Base-by-base conservation (phyloP, 305 asterid species). In the Rubia tinctorum region DNA sequence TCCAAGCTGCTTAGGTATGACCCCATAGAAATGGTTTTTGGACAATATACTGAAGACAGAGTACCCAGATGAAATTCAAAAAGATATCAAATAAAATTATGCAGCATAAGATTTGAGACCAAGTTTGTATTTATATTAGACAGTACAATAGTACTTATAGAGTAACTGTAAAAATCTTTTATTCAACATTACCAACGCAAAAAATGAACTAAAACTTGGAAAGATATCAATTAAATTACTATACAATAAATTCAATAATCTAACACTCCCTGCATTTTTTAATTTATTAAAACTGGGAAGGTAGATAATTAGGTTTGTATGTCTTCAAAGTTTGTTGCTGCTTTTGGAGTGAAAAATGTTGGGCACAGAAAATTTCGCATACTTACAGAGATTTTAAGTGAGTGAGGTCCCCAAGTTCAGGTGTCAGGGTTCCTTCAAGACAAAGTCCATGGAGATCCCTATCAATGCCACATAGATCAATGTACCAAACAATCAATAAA, bases 371-470 rank as follows among this genome's bases (percentile, higher is more conserved):
- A 72, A 73, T 17, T 56, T 69, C 34, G 65, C 76, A 80, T 71
- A 84, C 98, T 83, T 86, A 89, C 99, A 95, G 90, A 82, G 74
- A 73, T 83, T 80, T 87, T 71, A 95, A 74, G 73, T 84, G 85
- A 71, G 81, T 75, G 74, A 95, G 91, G 65, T 85, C 84, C 78
- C 96, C 99, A 74, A 95, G 88, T 84, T 87, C 96, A 22, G 97
- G 93, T 64, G 87, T 89, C 81, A 95, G 71, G 56, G 75, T 82
- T 73, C 99, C 99, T 83, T 82, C 88, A 83, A 95, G 74, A 76
- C 79, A 84, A 80, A 63, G 79, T 66, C 97, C 98, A 74, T 66
- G 81, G 63, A 95, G 97, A 87, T 95, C 88, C 82, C 99, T 95
- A 63, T 30, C 77, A 56, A 69, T 68, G 43, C 55, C 72, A 74